These are phyloP conservation scores for Cucurbita ficifolia DNA, from an alignment of 306 rosid species.

Conservation along the genomic window DNA sequence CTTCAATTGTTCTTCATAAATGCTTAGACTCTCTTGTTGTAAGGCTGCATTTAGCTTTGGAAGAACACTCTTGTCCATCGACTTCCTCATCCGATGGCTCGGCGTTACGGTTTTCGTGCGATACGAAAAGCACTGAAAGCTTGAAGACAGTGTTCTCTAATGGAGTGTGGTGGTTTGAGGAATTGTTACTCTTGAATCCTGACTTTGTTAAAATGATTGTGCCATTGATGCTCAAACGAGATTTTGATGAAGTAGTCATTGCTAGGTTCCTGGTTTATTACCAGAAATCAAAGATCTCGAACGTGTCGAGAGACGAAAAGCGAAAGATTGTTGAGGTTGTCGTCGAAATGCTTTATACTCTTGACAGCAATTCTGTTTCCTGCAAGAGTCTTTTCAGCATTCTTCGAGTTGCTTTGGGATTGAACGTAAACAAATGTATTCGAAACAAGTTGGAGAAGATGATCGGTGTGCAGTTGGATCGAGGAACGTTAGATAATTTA, in stretches of 20 bases:
- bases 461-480: constrained; percentile 77
- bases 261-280: constrained; percentile 62
- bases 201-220: constrained; percentile 35
- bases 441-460: constrained; percentile 68
- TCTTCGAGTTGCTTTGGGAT: constrained; percentile 37
- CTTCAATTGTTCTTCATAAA: constrained; percentile 33
- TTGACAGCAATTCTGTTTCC: constrained; percentile 40
- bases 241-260: constrained; percentile 43
- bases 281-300: constrained; percentile 49
- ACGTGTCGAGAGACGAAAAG: constrained; percentile 30
- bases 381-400: constrained; percentile 64
- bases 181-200: constrained; percentile 53
- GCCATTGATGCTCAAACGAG: constrained; percentile 39
- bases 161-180: constrained; percentile 83
- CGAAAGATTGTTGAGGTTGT: constrained; percentile 39
- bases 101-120: constrained; percentile 63
- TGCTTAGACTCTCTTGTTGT: constrained; percentile 51
- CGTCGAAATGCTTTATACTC: constrained; percentile 36
- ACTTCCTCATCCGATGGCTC: constrained; percentile 72
- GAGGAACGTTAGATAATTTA: constrained; percentile 62
- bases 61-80: constrained; percentile 75
- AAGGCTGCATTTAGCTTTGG: constrained; percentile 41
- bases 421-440: constrained; percentile 39
- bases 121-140: constrained; percentile 77
- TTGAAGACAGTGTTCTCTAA: constrained; percentile 40